Evolutionary conservation across 306 rosid species (phyloP).

Genomic region (Fragaria iinumae): DNA sequence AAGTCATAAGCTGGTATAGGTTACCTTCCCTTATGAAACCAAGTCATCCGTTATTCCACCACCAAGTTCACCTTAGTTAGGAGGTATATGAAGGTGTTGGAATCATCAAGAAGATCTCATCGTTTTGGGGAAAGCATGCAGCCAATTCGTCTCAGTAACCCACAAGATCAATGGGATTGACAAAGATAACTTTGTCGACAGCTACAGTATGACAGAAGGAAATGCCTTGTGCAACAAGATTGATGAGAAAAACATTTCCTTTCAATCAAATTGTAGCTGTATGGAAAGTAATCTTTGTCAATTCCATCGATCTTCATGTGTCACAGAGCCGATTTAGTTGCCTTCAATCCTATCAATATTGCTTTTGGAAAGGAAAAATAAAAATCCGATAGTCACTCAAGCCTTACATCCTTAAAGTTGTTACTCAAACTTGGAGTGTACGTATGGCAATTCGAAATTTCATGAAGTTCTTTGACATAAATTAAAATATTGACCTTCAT

Average conservation of each 20-base stretch:
- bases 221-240: slow-evolving; percentile 26
- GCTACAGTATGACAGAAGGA: slow-evolving; percentile 41
- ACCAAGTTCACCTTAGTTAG: slow-evolving; percentile 10
- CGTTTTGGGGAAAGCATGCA: slow-evolving; percentile 20
- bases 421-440: no score
- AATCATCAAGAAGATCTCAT: slow-evolving; percentile 33
- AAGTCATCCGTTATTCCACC: slow-evolving; percentile 25
- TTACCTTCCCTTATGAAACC: slow-evolving; percentile 24
- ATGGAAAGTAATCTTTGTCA: slow-evolving; percentile 32
- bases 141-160: slow-evolving; percentile 1
- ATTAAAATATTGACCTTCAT: no score
- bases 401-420: no score
- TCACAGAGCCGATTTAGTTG: slow-evolving; percentile 1
- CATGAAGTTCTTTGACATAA: no score
- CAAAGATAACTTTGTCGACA: slow-evolving; percentile 25
- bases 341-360: slow-evolving; percentile 31
- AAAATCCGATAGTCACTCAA: slow-evolving; percentile 13
- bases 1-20: slow-evolving; percentile 22
- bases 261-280: slow-evolving; percentile 38
- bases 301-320: slow-evolving; percentile 34
- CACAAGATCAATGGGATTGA: slow-evolving; percentile 38
- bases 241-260: slow-evolving; percentile 33
- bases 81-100: slow-evolving; percentile 43
- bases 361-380: not conserved
- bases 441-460: no score